These are phyloP conservation scores for Coemansia sp. DNA, from an alignment of 192 early-diverging fungal genomes.

Conservation along the genomic window DNA sequence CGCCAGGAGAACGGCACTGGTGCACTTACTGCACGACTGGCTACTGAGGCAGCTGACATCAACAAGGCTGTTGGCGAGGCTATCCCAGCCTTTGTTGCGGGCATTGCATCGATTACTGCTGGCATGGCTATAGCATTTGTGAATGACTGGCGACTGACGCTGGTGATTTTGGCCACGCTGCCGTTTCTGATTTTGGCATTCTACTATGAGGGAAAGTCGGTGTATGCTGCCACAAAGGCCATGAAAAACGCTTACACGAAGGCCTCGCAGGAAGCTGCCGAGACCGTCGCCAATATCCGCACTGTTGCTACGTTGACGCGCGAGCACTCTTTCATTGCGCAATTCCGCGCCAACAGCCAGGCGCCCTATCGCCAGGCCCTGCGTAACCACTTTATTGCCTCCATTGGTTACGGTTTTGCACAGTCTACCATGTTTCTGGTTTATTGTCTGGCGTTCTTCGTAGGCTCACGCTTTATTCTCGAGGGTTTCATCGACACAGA, in stretches of 20 bases:
- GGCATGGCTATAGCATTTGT: conserved; percentile 68
- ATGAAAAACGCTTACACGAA: conserved; percentile 72
- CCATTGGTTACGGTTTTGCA: conserved; percentile 74
- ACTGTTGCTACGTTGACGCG: conserved; percentile 81
- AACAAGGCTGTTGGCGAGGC: conserved; percentile 55
- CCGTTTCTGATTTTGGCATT: conserved; percentile 58
- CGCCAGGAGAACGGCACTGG: conserved; percentile 73
- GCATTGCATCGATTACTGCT: conserved; percentile 24
- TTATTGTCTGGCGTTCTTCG: conserved; percentile 73
- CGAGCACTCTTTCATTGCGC: conserved; percentile 66
- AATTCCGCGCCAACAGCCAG: conserved; percentile 62
- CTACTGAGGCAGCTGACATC: conserved; percentile 74
- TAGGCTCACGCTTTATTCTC: conserved; percentile 66
- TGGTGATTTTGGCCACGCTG: conserved; percentile 66
- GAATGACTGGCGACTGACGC: conserved; percentile 77
- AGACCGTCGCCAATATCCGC: conserved; percentile 82
- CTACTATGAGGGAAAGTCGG: conserved; percentile 31
- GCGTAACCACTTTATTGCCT: conserved; percentile 61
- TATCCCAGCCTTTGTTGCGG: conserved; percentile 31
- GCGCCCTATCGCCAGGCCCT: conserved; percentile 69
- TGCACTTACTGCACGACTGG: conserved; percentile 74
- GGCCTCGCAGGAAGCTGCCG: conserved; percentile 78
- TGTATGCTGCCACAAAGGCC: conserved; percentile 55
- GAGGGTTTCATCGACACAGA: conserved; percentile 47
- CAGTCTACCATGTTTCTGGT: conserved; percentile 71